These are phyloP conservation scores for Mrakia hoshinonis DNA, from an alignment of 768 basidiomycete genomes.

Conservation along the genomic window DNA sequence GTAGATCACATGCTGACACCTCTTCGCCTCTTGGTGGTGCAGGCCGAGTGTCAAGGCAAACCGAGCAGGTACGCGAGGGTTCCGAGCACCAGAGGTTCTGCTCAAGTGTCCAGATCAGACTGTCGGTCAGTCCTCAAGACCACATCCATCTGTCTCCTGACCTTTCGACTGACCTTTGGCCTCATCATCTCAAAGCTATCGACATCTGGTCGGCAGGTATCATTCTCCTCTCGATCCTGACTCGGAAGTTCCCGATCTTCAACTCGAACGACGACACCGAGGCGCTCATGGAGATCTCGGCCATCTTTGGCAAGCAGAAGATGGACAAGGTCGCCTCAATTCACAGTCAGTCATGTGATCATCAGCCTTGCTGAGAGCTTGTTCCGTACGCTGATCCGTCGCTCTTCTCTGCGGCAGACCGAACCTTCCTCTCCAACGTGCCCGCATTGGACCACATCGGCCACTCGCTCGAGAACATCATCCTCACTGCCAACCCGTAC, in stretches of 20 bases:
- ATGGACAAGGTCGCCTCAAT: constrained; percentile 80
- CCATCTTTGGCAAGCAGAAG: constrained; percentile 67
- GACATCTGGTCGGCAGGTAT: constrained; percentile 94
- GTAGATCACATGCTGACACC: not conserved
- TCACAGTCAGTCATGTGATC: constrained; percentile 58
- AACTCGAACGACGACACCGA: constrained; percentile 89
- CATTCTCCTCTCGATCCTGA: constrained; percentile 85
- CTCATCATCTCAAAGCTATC: constrained; percentile 53
- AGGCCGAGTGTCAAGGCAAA: constrained; percentile 85
- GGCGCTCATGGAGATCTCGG: constrained; percentile 87
- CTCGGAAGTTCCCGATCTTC: constrained; percentile 85
- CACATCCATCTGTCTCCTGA: not conserved
- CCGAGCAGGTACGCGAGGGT: constrained; percentile 91
- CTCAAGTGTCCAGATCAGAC: constrained; percentile 89
- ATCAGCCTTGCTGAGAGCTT: not conserved
- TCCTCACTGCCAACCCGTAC: constrained; percentile 65
- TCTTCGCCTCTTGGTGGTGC: not conserved
- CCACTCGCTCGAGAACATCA: constrained; percentile 62
- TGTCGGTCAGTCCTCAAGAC: constrained; percentile 54
- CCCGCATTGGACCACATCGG: constrained; percentile 63
- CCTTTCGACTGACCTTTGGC: not conserved
- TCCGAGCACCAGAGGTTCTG: constrained; percentile 91
- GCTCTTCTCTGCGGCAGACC: constrained; percentile 49
- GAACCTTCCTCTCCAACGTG: constrained; percentile 82
- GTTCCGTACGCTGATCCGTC: not conserved